These are phyloP conservation scores for Trichoderma gamsii DNA, from an alignment of 495 filamentous ascomycete genomes.

Conservation along the genomic window DNA sequence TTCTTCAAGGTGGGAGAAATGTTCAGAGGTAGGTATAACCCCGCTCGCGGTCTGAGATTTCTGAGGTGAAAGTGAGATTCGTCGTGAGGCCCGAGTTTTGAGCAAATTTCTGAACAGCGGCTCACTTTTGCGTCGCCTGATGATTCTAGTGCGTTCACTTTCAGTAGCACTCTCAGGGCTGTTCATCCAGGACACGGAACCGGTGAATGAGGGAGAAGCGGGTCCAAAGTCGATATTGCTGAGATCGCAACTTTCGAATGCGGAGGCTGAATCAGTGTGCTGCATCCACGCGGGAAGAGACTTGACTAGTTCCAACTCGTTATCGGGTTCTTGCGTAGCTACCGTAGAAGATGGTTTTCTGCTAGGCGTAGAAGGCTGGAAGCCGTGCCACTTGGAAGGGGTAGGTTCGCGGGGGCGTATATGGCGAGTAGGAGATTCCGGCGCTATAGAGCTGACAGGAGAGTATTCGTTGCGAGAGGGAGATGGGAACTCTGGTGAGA, in stretches of 20 bases:
- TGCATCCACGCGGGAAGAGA: slow-evolving; percentile 7
- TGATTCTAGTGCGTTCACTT: background rate
- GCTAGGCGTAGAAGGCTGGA: background rate
- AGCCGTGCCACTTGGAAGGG: background rate
- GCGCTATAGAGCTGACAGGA: background rate
- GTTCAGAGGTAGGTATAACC: background rate
- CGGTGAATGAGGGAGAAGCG: slow-evolving; percentile 1
- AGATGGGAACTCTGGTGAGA: background rate
- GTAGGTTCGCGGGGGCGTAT: background rate
- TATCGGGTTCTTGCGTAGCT: background rate
- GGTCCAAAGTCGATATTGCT: background rate
- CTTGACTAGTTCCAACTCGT: background rate
- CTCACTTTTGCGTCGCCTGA: slow-evolving; percentile 10
- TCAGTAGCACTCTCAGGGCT: background rate
- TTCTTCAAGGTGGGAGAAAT: background rate
- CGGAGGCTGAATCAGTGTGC: background rate
- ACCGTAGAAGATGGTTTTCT: background rate
- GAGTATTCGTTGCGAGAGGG: background rate
- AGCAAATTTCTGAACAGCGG: slow-evolving; percentile 5
- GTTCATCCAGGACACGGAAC: background rate
- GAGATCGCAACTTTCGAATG: background rate
- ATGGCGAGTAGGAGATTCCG: background rate
- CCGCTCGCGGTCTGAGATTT: background rate
- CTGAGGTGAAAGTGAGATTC: slow-evolving; percentile 6
- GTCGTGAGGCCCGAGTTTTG: background rate